These are phyloP conservation scores for Cyberlindnera euphorbiae DNA, from an alignment of 805 yeast species.

Conservation along the genomic window DNA sequence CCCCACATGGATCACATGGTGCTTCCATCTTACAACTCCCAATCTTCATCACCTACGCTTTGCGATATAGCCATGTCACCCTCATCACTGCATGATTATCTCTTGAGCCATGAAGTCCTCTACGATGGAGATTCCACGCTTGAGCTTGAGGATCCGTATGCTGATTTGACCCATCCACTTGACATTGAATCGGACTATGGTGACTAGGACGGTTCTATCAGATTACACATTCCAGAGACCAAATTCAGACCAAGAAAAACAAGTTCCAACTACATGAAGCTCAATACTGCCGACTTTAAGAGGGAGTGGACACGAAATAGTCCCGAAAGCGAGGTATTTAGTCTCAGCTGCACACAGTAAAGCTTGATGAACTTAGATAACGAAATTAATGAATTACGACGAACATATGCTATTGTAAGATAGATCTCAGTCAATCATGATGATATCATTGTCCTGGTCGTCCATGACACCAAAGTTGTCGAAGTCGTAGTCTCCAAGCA, in stretches of 20 bases:
- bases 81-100: constrained; percentile 5
- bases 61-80: constrained; percentile 3
- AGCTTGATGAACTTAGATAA: background rate
- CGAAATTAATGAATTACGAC: background rate
- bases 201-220: background rate
- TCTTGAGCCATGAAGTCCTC: constrained; percentile 1
- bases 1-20: background rate
- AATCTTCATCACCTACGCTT: constrained; percentile 14
- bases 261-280: constrained; percentile 17
- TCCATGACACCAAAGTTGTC: constrained; percentile 16
- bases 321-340: constrained; percentile 1
- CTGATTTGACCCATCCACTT: constrained; percentile 20
- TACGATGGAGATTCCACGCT: background rate
- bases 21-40: background rate
- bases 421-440: constrained; percentile 13
- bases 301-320: background rate
- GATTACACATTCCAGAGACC: constrained; percentile 4
- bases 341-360: background rate
- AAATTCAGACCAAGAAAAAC: constrained; percentile 15
- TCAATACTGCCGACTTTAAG: constrained; percentile 11
- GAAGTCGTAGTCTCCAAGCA: constrained; percentile 17
- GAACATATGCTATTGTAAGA: too few species aligned
- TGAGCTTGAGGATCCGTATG: constrained; percentile 25
- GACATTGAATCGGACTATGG: constrained; percentile 13
- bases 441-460: constrained; percentile 15